Conservation (phyloP, 345 rosid genomes). For the Linum trigynum region DNA sequence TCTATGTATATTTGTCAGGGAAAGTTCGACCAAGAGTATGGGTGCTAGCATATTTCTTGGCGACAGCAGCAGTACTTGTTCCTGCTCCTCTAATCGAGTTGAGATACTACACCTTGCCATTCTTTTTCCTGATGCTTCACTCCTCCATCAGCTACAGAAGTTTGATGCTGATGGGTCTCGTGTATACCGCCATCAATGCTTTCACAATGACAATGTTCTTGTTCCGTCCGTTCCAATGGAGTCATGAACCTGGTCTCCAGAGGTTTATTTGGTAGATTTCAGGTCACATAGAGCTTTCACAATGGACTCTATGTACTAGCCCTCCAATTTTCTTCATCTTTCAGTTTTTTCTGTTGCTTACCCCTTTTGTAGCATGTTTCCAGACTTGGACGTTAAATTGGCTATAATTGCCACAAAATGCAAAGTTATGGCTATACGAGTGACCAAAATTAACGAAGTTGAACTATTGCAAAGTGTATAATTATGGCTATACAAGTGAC, state of each 20-base stretch:
- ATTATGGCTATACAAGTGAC: too few relatives aligned
- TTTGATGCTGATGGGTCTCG: slow-evolving; percentile 45
- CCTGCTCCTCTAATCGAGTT: slow-evolving; percentile 91
- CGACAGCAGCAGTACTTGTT: slow-evolving; percentile 68
- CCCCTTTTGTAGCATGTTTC: too few relatives aligned
- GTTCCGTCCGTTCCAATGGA: slow-evolving; percentile 69
- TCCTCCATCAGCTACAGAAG: slow-evolving; percentile 22
- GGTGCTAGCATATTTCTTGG: slow-evolving; percentile 68
- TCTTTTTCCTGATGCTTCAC: slow-evolving; percentile 60
- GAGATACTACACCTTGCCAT: slow-evolving; percentile 86
- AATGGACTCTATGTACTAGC: too few relatives aligned
- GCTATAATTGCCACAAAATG: too few relatives aligned
- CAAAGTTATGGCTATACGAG: too few relatives aligned
- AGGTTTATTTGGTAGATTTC: slow-evolving; percentile 80
- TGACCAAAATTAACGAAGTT: too few relatives aligned
- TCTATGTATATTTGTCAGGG: slow-evolving; percentile 30
- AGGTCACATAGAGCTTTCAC: too few relatives aligned
- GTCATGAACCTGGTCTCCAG: slow-evolving; percentile 73
- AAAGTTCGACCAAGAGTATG: slow-evolving; percentile 48
- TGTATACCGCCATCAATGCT: slow-evolving; percentile 34
- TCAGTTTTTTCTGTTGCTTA: too few relatives aligned
- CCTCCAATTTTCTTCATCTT: too few relatives aligned
- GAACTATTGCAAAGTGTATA: too few relatives aligned
- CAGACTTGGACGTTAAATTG: too few relatives aligned
- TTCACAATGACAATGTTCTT: slow-evolving; percentile 76